phyloP scores from a whole-genome alignment of 495 filamentous ascomycete species.

The Aspergillus homomorphus region DNA sequence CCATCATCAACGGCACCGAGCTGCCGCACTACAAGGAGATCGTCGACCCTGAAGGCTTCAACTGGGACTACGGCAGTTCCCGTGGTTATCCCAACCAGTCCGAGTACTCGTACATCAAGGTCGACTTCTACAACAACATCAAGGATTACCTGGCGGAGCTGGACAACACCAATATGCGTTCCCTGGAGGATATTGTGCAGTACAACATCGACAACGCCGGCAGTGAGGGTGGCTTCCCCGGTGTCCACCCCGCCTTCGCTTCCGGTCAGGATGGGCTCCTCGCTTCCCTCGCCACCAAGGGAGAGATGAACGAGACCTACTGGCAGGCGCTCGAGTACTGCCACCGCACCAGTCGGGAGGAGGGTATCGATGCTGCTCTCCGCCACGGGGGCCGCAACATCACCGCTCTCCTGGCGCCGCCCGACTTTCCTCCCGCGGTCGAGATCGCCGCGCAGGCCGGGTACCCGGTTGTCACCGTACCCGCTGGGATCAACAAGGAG shows the following conservation, averaged over 20 bases:
- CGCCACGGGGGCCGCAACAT: slow-evolving; percentile 45
- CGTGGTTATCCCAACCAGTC: slow-evolving; percentile 65
- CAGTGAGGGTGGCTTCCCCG: slow-evolving; percentile 65
- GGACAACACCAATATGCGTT: slow-evolving; percentile 58
- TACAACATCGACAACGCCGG: slow-evolving; percentile 66
- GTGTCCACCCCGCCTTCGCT: slow-evolving; percentile 61
- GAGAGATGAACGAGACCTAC: slow-evolving; percentile 64
- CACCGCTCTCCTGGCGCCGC: slow-evolving; percentile 61
- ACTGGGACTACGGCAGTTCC: slow-evolving; percentile 67
- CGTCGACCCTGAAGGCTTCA: slow-evolving; percentile 61
- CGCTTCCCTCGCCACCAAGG: slow-evolving; percentile 56
- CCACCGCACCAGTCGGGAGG: slow-evolving; percentile 54
- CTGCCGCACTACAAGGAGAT: slow-evolving; percentile 58
- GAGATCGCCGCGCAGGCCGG: slow-evolving; percentile 57
- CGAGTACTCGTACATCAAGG: slow-evolving; percentile 68
- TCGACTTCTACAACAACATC: slow-evolving; percentile 77
- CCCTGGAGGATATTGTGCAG: slow-evolving; percentile 63
- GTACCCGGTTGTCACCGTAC: slow-evolving; percentile 69
- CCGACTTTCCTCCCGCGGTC: slow-evolving; percentile 62
- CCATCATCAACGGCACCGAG: slow-evolving; percentile 67
- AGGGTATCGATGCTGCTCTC: slow-evolving; percentile 68
- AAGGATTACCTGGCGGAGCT: slow-evolving; percentile 61
- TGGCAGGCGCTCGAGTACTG: slow-evolving; percentile 60
- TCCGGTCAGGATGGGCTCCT: slow-evolving; percentile 69
- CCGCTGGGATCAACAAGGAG: slow-evolving; percentile 49